Evolutionary conservation across 345 rosid species (phyloP).

Genomic region (Lepidium sativum): DNA sequence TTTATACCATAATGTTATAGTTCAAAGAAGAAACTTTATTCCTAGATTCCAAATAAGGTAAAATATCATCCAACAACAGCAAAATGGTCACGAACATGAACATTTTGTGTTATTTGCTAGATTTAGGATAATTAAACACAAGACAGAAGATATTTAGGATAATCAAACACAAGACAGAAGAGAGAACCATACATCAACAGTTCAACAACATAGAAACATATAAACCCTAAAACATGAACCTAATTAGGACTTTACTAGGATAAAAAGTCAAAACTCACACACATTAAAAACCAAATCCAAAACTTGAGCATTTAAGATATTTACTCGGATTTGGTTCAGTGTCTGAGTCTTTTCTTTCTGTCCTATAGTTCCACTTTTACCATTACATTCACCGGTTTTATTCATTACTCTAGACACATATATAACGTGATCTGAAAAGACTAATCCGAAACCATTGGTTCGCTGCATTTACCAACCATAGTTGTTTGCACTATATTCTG

Average conservation of each 20-base stretch:
- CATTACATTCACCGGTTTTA: background rate
- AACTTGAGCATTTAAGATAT: background rate
- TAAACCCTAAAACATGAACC: background rate
- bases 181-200: background rate
- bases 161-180: background rate
- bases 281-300: conserved; percentile 27
- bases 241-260: too few relatives aligned
- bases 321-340: conserved; percentile 25
- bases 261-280: conserved; percentile 21
- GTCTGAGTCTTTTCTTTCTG: conserved; percentile 19
- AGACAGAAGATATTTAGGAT: background rate
- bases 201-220: background rate
- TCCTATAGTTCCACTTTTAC: background rate
- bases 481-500: background rate
- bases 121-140: background rate
- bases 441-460: background rate
- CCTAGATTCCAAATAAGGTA: background rate
- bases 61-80: background rate
- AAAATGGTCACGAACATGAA: too few relatives aligned
- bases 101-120: too few relatives aligned
- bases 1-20: background rate
- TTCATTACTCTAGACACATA: background rate
- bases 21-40: background rate
- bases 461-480: conserved; percentile 16
- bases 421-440: background rate